phyloP scores from a whole-genome alignment of 768 basidiomycete species.

The Hysterangium stoloniferum region DNA sequence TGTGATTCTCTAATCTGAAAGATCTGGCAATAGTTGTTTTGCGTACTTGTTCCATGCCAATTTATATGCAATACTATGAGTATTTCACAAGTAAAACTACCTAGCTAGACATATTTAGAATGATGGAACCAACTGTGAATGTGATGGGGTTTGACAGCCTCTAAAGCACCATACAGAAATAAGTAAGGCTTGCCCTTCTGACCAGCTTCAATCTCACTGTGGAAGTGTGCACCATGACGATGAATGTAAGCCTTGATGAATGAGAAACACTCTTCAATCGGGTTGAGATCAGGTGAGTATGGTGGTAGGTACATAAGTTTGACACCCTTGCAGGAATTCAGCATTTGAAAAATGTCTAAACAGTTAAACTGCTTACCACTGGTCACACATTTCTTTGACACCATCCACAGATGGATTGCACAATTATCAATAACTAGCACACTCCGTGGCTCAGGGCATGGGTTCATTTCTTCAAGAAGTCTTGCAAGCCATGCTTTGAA shows the following conservation, averaged over 20 bases:
- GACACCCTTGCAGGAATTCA: constrained; percentile 16
- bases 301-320: constrained; percentile 26
- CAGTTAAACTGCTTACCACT: constrained; percentile 18
- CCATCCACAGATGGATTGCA: constrained; percentile 23
- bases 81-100: too few relatives aligned
- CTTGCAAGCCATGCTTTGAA: constrained; percentile 28
- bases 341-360: background rate
- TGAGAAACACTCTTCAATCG: constrained; percentile 29
- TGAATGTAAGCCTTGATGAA: constrained; percentile 26
- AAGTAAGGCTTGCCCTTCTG: background rate
- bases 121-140: too few relatives aligned
- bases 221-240: constrained; percentile 14
- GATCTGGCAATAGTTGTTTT: too few relatives aligned
- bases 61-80: too few relatives aligned
- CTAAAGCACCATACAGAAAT: background rate
- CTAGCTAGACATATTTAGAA: too few relatives aligned
- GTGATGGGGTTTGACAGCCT: too few relatives aligned
- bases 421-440: constrained; percentile 35
- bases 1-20: too few relatives aligned
- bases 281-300: constrained; percentile 31
- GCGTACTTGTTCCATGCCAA: too few relatives aligned
- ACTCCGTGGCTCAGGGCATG: constrained; percentile 27
- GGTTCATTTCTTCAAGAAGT: constrained; percentile 31
- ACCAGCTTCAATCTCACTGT: background rate
- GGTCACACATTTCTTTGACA: constrained; percentile 25